Conservation (phyloP, 208 protist species). For the Tritrichomonas musculus region DNA sequence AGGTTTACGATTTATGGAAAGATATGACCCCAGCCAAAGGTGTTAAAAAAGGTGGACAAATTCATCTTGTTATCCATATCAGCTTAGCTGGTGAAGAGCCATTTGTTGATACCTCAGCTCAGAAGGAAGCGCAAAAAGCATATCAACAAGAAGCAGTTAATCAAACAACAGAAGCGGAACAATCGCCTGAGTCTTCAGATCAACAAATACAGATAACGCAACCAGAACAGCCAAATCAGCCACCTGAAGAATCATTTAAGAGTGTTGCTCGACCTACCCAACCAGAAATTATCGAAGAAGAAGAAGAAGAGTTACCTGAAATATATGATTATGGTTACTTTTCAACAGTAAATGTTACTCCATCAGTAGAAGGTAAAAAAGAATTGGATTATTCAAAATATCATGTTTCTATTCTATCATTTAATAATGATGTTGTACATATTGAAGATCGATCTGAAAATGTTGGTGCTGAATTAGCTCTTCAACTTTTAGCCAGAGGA, state of each 20-base stretch:
- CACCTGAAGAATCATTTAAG: background rate
- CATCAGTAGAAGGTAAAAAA: background rate
- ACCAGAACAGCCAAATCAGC: background rate
- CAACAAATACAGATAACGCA: no score
- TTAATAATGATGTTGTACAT: background rate
- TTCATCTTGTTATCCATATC: background rate
- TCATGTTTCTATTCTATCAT: background rate
- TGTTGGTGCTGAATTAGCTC: background rate
- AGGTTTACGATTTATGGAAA: background rate
- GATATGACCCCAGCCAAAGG: background rate
- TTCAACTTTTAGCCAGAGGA: background rate
- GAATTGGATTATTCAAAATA: background rate
- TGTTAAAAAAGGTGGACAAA: background rate
- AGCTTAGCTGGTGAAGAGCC: background rate
- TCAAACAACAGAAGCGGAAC: background rate
- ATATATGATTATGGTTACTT: background rate
- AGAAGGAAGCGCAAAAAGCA: background rate
- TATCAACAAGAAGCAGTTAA: no score
- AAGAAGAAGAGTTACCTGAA: background rate
- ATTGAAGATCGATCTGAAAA: background rate
- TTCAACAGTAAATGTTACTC: background rate
- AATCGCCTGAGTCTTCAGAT: background rate
- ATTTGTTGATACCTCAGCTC: background rate
- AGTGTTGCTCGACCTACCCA: no score
- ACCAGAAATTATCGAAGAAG: background rate